Conservation (phyloP, 352 stramenopile genomes). For the Pythium scleroteichum region DNA sequence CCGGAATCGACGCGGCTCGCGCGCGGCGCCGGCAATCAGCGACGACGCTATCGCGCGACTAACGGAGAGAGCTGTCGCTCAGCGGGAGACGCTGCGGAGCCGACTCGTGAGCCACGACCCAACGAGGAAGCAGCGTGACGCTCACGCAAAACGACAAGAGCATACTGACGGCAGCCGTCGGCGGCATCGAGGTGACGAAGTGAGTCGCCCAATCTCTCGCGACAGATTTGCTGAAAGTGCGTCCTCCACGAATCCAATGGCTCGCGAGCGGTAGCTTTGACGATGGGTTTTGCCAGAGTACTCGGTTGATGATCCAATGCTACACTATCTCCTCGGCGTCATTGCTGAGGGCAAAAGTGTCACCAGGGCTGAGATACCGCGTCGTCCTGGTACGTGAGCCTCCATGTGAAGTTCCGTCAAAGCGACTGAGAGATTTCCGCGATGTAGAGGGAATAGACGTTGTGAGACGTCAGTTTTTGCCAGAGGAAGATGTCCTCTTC, state of each 20-base stretch:
- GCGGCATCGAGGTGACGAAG: not conserved
- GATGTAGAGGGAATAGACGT: not conserved
- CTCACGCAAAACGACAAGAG: no score
- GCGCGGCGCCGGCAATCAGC: not conserved
- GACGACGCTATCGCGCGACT: conserved; percentile 5
- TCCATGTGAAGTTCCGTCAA: no score
- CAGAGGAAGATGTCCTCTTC: conserved; percentile 62
- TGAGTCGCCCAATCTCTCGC: conserved; percentile 7
- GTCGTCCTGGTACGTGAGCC: conserved; percentile 1
- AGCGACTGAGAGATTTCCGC: no score
- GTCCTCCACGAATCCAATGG: conserved; percentile 1
- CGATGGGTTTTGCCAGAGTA: conserved; percentile 38
- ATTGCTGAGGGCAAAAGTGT: conserved; percentile 42
- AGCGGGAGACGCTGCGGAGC: conserved; percentile 15
- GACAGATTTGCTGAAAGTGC: conserved; percentile 22
- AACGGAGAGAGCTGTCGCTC: not conserved
- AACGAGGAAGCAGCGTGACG: conserved; percentile 6
- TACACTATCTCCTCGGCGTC: conserved; percentile 48
- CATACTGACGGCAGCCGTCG: not conserved
- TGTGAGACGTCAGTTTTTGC: not conserved
- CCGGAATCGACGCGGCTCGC: not conserved
- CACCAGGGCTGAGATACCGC: conserved; percentile 7
- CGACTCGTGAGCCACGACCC: conserved; percentile 21
- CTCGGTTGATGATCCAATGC: conserved; percentile 38
- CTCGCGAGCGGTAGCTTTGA: no score